Evolutionary conservation across 805 yeast genomes (phyloP), one percentile per base, ranked within the genome.

Genomic region (Debaryomyces prosopidis): DNA sequence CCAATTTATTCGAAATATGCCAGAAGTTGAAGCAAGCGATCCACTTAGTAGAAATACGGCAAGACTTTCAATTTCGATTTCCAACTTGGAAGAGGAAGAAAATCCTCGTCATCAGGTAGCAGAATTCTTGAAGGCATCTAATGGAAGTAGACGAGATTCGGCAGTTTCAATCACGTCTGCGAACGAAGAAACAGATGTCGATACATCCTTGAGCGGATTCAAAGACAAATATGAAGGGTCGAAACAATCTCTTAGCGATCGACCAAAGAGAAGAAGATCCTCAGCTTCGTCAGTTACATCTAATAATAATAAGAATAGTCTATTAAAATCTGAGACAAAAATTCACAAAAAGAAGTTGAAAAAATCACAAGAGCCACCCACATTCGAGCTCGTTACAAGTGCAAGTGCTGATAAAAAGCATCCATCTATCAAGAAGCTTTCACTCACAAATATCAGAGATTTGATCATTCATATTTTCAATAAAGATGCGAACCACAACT

Each of bases 231-330:
- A 40, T 15, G 15, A 27, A 3, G 17, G 17, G 9, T 18, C 26
- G 5, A 39, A 30, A 30, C 33, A 30, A 30, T 14, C 14, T 6
- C 7, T 11, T n/a, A 8, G 19, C 1, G 7, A 30, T 1, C 41
- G 43, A 11, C 43, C 42, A 40, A 65, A 60, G 30, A 59, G 83
- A 38, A 65, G 78, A 51, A 58, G 77, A 42, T 71, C 77, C 30
- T 57, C 71, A 47, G 59, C 60, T 30, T 63, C 68, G 53, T 53
- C 66, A 46, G 43, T 51, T 17, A 40, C 49, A 30, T 14, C 16
- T 8, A 14, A 14, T 14, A 30, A n/a, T 12, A 12, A 12, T 14
- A 23, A 23, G 31, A 26, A 16, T 20, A 26, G 36, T 28, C 30
- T 7, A 39, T 36, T 43, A 54, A 35, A 40, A 55, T 44, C 48